These are phyloP conservation scores for Helianthus tuberosus DNA, from an alignment of 129 eudicot genomes.

Conservation along the genomic window DNA sequence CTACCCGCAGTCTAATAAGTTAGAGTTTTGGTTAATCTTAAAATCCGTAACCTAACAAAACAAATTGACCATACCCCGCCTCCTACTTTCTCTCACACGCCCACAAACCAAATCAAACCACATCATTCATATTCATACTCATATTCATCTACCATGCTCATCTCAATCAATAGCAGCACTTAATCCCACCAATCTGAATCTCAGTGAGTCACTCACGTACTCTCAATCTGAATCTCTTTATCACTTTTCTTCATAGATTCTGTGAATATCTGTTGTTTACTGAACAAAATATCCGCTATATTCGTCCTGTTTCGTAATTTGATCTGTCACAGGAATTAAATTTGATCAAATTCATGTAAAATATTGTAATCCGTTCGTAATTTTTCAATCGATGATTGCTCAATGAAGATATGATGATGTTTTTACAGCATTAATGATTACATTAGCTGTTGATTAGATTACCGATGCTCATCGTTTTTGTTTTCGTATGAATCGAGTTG, in stretches of 20 bases:
- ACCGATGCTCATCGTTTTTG: not conserved
- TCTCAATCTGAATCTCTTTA: constrained; percentile 20
- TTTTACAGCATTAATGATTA: constrained; percentile 1
- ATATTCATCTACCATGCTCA: constrained; percentile 13
- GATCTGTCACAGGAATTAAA: not conserved
- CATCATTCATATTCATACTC: not conserved
- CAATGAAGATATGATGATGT: constrained; percentile 13
- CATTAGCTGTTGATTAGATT: constrained; percentile 11
- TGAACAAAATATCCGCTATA: not conserved
- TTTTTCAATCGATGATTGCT: constrained; percentile 5
- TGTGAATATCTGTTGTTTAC: constrained; percentile 15
- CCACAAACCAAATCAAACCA: constrained; percentile 23
- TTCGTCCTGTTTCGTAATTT: constrained; percentile 9
- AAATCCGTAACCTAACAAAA: constrained; percentile 29
- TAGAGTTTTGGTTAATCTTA: too few species aligned
- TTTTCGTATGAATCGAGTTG: constrained; percentile 5
- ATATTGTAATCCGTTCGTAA: constrained; percentile 9
- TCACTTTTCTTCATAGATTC: not conserved
- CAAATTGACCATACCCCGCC: constrained; percentile 25
- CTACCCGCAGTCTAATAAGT: too few species aligned
- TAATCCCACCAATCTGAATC: constrained; percentile 18
- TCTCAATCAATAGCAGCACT: constrained; percentile 10
- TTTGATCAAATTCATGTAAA: not conserved
- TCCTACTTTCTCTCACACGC: constrained; percentile 13
- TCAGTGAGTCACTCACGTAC: constrained; percentile 17